Conservation (phyloP, 345 rosid species). For the Viola odorata region DNA sequence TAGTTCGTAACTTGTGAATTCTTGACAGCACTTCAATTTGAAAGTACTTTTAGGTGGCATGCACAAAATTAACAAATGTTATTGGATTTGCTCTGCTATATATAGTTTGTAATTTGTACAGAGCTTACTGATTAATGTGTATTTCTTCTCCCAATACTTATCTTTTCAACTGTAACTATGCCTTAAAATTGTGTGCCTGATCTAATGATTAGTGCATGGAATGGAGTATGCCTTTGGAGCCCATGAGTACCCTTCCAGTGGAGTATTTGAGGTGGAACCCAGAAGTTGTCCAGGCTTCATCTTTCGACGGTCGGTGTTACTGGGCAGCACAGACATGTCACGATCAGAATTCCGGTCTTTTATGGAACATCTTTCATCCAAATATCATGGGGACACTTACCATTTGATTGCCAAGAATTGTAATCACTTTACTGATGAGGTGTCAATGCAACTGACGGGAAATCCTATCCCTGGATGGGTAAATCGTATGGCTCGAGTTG, state of each 20-base stretch:
- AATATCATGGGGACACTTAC: conserved; percentile 79
- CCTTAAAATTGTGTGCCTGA: conserved; percentile 11
- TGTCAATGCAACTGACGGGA: conserved; percentile 62
- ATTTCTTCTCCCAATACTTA: too few relatives aligned
- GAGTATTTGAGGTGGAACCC: conserved; percentile 93
- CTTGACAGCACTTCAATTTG: not conserved
- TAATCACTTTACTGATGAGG: conserved; percentile 91
- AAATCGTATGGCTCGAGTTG: conserved; percentile 78
- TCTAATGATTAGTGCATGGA: conserved; percentile 58
- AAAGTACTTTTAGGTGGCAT: not conserved
- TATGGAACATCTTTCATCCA: conserved; percentile 71
- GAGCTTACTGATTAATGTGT: too few relatives aligned
- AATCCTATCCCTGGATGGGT: conserved; percentile 94
- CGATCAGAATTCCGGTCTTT: conserved; percentile 62
- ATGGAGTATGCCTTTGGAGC: conserved; percentile 92
- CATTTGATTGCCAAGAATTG: conserved; percentile 98
- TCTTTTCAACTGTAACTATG: not conserved
- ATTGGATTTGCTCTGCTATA: too few relatives aligned
- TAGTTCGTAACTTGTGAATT: not conserved
- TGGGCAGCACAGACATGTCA: conserved; percentile 71
- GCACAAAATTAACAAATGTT: not conserved
- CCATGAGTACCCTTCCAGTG: conserved; percentile 76
- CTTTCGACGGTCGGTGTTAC: conserved; percentile 66
- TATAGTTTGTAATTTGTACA: too few relatives aligned
- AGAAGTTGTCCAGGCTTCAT: conserved; percentile 87